Evolutionary conservation across 2,329 filamentous ascomycete genomes (phyloP).

Genomic region (Colletotrichum horii): DNA sequence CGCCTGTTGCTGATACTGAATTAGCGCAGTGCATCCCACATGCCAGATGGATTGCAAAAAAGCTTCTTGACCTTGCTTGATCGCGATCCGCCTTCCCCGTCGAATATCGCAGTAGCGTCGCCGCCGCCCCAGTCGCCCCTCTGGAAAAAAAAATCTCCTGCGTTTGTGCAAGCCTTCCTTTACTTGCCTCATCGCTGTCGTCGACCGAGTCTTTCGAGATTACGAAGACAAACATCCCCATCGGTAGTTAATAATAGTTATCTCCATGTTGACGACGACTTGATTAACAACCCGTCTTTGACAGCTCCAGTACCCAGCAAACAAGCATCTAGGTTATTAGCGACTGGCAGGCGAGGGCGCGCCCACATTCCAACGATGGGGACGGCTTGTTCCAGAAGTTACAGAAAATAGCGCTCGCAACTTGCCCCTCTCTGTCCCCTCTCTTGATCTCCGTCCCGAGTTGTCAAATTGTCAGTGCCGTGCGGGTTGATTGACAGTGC

Average conservation of each 20-base stretch:
- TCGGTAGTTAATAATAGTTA: background rate
- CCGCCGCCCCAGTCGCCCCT: background rate
- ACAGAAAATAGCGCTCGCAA: background rate
- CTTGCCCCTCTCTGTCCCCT: background rate
- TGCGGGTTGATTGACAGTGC: background rate
- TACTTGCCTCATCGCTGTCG: background rate
- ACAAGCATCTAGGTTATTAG: conserved; percentile 8
- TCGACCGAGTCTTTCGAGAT: background rate
- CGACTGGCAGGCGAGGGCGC: background rate
- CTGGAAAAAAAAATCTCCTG: background rate
- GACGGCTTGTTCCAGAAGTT: background rate
- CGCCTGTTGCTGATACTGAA: background rate
- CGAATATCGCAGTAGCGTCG: background rate
- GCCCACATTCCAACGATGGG: conserved; percentile 9
- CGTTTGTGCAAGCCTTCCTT: background rate
- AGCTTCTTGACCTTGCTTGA: background rate
- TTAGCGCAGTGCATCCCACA: background rate
- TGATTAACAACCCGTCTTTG: background rate
- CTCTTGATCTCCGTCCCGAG: background rate
- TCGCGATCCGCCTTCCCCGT: conserved; percentile 7
- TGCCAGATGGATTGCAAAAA: background rate
- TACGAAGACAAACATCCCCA: background rate
- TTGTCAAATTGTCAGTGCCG: background rate
- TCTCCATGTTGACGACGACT: background rate
- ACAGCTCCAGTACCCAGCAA: conserved; percentile 1